Evolutionary conservation across 371 early-diverging fungal genomes (phyloP).

Genomic region (Smittium mucronatum): DNA sequence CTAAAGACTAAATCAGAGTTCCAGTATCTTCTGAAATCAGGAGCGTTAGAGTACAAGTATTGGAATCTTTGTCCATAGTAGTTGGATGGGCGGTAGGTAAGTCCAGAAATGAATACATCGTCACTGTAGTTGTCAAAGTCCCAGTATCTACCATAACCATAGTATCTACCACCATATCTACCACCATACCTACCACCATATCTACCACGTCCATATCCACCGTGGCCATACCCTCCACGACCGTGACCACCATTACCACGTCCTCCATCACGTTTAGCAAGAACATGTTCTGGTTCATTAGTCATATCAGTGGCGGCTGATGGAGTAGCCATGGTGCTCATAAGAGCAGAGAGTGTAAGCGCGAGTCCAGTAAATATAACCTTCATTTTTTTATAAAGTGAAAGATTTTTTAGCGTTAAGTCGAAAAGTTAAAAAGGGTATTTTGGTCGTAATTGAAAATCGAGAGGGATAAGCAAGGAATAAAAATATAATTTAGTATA

Average conservation of each 20-base stretch:
- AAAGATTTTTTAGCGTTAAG: too few species aligned
- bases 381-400: neutral
- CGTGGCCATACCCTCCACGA: neutral
- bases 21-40: neutral
- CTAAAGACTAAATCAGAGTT: slow-evolving; percentile 1
- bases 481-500: too few species aligned
- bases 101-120: neutral
- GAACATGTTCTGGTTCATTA: neutral
- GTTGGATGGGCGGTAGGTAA: neutral
- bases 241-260: neutral
- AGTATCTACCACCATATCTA: neutral
- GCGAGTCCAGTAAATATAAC: neutral
- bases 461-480: too few species aligned
- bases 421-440: too few species aligned
- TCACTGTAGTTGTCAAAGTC: neutral
- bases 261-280: neutral
- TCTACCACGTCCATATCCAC: neutral
- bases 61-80: slow-evolving; percentile 6
- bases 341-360: neutral
- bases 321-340: neutral
- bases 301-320: neutral
- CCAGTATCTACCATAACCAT: slow-evolving; percentile 2
- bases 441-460: too few species aligned
- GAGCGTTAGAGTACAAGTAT: neutral
- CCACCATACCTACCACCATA: neutral